Evolutionary conservation across 2,329 filamentous ascomycete species (phyloP).

Genomic region (Xylariaceae sp.): DNA sequence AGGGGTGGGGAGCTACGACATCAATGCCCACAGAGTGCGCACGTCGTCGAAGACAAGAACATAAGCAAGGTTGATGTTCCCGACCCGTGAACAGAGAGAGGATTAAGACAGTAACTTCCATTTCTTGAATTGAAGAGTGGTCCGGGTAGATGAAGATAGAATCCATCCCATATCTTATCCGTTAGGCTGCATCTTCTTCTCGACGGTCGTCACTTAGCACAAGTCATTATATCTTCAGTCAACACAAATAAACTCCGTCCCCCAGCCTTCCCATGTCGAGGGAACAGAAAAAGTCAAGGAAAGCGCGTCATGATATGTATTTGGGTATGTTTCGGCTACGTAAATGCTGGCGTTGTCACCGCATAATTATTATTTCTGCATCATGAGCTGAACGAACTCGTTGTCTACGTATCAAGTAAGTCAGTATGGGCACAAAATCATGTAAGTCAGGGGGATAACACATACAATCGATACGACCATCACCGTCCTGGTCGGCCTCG

Average conservation of each 20-base stretch:
- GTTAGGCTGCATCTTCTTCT: not conserved
- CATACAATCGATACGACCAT: constrained; percentile 83
- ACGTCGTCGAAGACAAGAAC: not conserved
- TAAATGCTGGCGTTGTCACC: constrained; percentile 20
- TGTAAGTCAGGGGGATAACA: constrained; percentile 12
- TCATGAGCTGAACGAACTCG: constrained; percentile 92
- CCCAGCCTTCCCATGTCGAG: constrained; percentile 7
- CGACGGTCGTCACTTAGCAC: constrained; percentile 2
- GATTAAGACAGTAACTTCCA: constrained; percentile 1
- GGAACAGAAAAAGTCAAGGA: constrained; percentile 22
- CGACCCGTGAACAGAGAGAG: not conserved
- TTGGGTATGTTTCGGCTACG: constrained; percentile 27
- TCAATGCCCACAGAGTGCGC: not conserved
- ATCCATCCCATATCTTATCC: not conserved
- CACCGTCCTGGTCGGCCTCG: constrained; percentile 83
- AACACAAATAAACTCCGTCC: constrained; percentile 11
- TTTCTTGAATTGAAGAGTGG: constrained; percentile 1
- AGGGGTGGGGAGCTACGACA: not conserved
- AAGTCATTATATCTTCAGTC: constrained; percentile 8
- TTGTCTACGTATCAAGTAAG: constrained; percentile 58
- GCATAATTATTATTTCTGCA: constrained; percentile 69
- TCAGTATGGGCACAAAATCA: constrained; percentile 21
- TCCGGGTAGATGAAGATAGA: constrained; percentile 1
- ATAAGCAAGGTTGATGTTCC: not conserved
- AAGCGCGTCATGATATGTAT: constrained; percentile 25